Percentiles rank a stretch among this genome's conserved stretches.
phyloP scores from a whole-genome alignment of 768 basidiomycete genomes.

The Rhizopogon vulgaris region DNA sequence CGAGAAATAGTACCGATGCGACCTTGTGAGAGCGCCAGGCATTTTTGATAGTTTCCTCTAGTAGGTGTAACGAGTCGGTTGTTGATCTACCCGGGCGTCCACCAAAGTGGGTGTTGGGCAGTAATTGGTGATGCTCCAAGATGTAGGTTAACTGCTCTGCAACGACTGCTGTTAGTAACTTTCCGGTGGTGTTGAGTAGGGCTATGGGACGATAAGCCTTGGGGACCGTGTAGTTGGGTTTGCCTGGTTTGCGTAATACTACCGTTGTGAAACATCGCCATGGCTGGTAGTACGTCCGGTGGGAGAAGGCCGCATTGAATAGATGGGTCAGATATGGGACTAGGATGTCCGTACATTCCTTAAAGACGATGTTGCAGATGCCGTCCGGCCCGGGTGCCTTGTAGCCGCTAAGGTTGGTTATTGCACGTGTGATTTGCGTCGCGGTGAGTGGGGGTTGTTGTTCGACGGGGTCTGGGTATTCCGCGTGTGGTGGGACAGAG shows the following conservation, averaged over 20 bases:
- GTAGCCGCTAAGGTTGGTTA: conserved; percentile 10
- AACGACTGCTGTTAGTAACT: conserved; percentile 21
- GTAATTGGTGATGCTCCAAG: conserved; percentile 25
- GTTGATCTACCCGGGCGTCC: conserved; percentile 32
- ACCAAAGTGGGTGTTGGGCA: conserved; percentile 33
- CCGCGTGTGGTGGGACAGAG: not conserved
- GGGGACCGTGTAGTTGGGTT: conserved; percentile 25
- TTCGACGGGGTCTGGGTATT: conserved; percentile 9
- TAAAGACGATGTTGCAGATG: conserved; percentile 21
- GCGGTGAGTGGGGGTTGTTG: conserved; percentile 2
- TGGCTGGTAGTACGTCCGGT: conserved; percentile 7
- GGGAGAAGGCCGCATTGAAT: conserved; percentile 8
- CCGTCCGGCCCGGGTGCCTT: conserved; percentile 21
- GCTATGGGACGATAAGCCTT: conserved; percentile 34
- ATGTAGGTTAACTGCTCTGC: conserved; percentile 20
- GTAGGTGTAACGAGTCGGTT: conserved; percentile 27
- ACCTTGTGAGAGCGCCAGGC: conserved; percentile 32
- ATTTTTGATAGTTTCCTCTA: conserved; percentile 29
- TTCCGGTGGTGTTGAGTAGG: conserved; percentile 26
- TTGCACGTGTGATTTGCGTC: conserved; percentile 5
- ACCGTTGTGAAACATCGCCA: conserved; percentile 25
- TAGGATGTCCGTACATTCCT: conserved; percentile 8
- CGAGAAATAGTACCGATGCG: conserved; percentile 31
- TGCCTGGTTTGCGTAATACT: conserved; percentile 31
- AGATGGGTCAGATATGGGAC: conserved; percentile 6